phyloP scores from a whole-genome alignment of 2,329 filamentous ascomycete genomes.

The Aspergillus pseudoterreus region DNA sequence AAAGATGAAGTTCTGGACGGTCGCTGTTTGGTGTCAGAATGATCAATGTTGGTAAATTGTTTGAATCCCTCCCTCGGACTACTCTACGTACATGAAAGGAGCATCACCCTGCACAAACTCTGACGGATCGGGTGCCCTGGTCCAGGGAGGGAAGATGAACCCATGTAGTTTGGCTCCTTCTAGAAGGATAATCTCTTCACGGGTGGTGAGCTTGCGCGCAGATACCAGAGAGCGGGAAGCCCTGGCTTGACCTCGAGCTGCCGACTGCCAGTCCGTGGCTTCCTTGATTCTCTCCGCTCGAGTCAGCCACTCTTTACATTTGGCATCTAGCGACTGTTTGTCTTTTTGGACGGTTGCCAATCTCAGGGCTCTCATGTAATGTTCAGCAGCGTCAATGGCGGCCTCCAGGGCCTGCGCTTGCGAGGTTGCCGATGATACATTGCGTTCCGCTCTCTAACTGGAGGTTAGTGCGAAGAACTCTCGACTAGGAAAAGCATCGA shows the following conservation, averaged over 20 bases:
- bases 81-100: slow-evolving; percentile 58
- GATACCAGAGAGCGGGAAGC: slow-evolving; percentile 48
- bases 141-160: slow-evolving; percentile 82
- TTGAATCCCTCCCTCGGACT: background rate
- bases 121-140: slow-evolving; percentile 53
- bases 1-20: slow-evolving; percentile 65
- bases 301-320: slow-evolving; percentile 66
- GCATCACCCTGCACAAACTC: slow-evolving; percentile 58
- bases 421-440: slow-evolving; percentile 49
- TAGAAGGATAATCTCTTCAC: slow-evolving; percentile 72
- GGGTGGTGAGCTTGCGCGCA: slow-evolving; percentile 59
- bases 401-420: slow-evolving; percentile 66
- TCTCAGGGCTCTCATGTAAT: slow-evolving; percentile 72
- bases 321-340: slow-evolving; percentile 62
- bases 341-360: slow-evolving; percentile 60
- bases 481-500: background rate
- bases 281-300: slow-evolving; percentile 73
- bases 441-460: slow-evolving; percentile 52
- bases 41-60: slow-evolving; percentile 10
- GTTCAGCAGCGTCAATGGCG: slow-evolving; percentile 73
- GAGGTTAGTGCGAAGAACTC: slow-evolving; percentile 19
- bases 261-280: slow-evolving; percentile 28
- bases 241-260: slow-evolving; percentile 14
- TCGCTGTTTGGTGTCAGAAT: slow-evolving; percentile 54
- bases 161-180: slow-evolving; percentile 78